Evolutionary conservation across 2,329 filamentous ascomycete species (phyloP).

Genomic region (Xylariaceae sp.): DNA sequence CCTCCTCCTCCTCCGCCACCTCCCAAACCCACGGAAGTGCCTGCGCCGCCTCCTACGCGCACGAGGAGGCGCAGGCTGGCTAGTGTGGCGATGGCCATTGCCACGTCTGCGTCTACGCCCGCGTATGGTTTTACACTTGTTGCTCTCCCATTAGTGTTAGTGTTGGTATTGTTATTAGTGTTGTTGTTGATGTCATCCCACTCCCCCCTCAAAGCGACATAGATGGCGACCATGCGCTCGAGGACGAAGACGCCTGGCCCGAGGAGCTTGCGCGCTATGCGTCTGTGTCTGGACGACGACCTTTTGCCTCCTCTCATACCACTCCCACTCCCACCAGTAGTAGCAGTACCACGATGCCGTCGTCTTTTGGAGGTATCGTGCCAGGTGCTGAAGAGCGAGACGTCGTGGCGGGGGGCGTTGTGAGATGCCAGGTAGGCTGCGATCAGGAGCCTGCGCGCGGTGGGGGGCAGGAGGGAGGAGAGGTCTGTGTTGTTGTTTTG

Average conservation of each 20-base stretch:
- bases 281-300: constrained; percentile 58
- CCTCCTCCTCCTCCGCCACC: constrained; percentile 54
- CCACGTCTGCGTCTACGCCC: constrained; percentile 49
- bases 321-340: neutral
- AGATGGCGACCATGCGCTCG: constrained; percentile 74
- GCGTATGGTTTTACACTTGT: no score
- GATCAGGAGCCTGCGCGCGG: constrained; percentile 67
- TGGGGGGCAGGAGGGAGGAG: constrained; percentile 59
- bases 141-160: no score
- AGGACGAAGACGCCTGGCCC: constrained; percentile 72
- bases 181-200: constrained; percentile 39
- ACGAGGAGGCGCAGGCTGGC: constrained; percentile 64
- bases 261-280: constrained; percentile 71
- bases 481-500: constrained; percentile 37
- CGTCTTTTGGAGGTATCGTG: constrained; percentile 48
- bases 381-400: constrained; percentile 69
- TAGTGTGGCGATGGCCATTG: constrained; percentile 65
- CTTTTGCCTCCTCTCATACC: constrained; percentile 3
- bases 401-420: constrained; percentile 69
- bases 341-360: constrained; percentile 36
- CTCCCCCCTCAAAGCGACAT: constrained; percentile 58
- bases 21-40: constrained; percentile 38
- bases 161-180: constrained; percentile 35
- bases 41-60: constrained; percentile 61
- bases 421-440: constrained; percentile 77